Conservation (phyloP, 306 rosid genomes). For the Sechiopsis laciniata region DNA sequence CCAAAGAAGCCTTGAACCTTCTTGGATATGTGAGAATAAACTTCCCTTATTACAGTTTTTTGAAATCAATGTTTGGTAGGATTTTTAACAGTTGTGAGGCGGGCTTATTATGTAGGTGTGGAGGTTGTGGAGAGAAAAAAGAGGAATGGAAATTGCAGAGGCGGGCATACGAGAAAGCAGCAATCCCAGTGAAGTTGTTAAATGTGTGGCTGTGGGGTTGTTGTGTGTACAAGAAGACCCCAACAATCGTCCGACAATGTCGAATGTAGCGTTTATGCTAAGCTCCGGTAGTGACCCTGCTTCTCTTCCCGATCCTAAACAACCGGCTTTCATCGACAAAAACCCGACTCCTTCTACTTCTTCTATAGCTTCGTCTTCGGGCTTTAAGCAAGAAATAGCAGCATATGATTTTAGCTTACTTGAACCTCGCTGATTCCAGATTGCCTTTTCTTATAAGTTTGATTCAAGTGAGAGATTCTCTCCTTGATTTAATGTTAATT, state of each 20-base stretch:
- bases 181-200: background rate
- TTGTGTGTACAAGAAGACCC: slow-evolving; percentile 25
- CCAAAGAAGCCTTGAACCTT: background rate
- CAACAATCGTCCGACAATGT: slow-evolving; percentile 22
- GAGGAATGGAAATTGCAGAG: slow-evolving; percentile 29
- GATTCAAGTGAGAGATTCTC: no score
- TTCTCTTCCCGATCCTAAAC: slow-evolving; percentile 21
- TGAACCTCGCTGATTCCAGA: background rate
- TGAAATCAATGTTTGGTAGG: no score
- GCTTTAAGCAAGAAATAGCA: background rate
- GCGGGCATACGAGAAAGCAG: background rate
- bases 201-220: slow-evolving; percentile 19
- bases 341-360: background rate
- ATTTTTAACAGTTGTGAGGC: no score
- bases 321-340: slow-evolving; percentile 20
- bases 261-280: slow-evolving; percentile 18
- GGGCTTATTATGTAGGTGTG: slow-evolving; percentile 11
- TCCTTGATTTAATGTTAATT: no score
- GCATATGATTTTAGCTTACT: background rate
- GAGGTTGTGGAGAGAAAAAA: slow-evolving; percentile 24
- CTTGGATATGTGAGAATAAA: slow-evolving; percentile 19
- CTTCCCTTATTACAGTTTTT: no score
- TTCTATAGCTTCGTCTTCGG: background rate
- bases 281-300: background rate
- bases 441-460: background rate